phyloP scores from a whole-genome alignment of 495 filamentous ascomycete species.

The Terfezia claveryi region DNA sequence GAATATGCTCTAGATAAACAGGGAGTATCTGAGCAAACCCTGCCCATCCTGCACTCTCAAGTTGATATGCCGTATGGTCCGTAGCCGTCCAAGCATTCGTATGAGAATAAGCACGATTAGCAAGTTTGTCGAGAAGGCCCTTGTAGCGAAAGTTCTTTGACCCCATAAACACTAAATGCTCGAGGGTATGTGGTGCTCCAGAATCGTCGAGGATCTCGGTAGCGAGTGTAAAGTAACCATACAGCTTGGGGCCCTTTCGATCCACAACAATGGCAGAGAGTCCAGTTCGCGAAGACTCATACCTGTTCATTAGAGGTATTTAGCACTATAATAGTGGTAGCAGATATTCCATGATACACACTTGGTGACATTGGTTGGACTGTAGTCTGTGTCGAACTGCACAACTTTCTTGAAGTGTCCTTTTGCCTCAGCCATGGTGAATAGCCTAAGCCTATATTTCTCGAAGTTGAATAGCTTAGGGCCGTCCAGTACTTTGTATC shows the following conservation, averaged over 20 bases:
- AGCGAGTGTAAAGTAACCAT: constrained; percentile 83
- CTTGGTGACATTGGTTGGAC: constrained; percentile 61
- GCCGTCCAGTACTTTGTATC: too few species aligned
- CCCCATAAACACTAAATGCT: constrained; percentile 96
- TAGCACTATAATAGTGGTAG: background rate
- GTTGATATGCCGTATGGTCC: constrained; percentile 90
- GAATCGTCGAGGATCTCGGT: constrained; percentile 97
- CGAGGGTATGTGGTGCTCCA: constrained; percentile 82
- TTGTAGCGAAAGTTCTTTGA: constrained; percentile 88
- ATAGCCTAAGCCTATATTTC: constrained; percentile 3
- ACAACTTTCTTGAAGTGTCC: constrained; percentile 59
- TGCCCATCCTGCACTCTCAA: constrained; percentile 89
- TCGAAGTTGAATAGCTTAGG: background rate
- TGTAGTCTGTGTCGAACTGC: constrained; percentile 71
- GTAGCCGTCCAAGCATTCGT: constrained; percentile 95
- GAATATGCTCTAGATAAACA: constrained; percentile 85
- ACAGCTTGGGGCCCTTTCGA: constrained; percentile 76
- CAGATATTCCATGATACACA: constrained; percentile 28
- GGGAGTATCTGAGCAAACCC: constrained; percentile 87
- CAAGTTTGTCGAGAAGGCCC: constrained; percentile 80
- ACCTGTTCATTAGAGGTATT: background rate
- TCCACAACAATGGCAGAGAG: constrained; percentile 87
- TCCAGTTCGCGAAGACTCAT: constrained; percentile 66
- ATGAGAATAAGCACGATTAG: constrained; percentile 71
- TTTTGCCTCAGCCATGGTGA: too few species aligned